These are phyloP conservation scores for Lactarius quietus DNA, from an alignment of 768 basidiomycete genomes.

Conservation along the genomic window DNA sequence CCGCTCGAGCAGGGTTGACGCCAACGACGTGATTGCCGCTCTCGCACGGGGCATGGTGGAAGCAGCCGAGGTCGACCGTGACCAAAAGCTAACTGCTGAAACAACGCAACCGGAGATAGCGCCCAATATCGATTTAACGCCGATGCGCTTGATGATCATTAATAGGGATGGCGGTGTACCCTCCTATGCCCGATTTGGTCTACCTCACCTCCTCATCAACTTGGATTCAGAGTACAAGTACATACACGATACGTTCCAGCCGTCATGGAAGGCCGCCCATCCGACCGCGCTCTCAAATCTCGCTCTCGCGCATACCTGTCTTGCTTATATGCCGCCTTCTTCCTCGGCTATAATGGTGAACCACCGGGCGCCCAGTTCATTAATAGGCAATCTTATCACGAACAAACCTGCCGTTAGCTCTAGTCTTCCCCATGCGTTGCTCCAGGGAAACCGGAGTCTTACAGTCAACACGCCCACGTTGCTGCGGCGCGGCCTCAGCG, in stretches of 20 bases:
- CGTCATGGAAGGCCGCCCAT: conserved; percentile 69
- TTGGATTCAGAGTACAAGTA: conserved; percentile 80
- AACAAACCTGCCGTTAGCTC: conserved; percentile 97
- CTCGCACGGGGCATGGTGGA: conserved; percentile 81
- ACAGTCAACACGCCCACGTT: conserved; percentile 92
- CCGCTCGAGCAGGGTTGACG: conserved; percentile 77
- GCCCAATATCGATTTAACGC: conserved; percentile 77
- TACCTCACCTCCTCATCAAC: conserved; percentile 95
- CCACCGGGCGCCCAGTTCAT: conserved; percentile 90
- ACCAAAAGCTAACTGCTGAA: conserved; percentile 36
- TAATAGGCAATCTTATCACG: conserved; percentile 96
- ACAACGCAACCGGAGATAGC: conserved; percentile 35
- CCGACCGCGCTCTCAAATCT: conserved; percentile 88
- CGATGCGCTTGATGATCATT: conserved; percentile 95
- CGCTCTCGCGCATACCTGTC: conserved; percentile 76
- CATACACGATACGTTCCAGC: conserved; percentile 81
- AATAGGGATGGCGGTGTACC: conserved; percentile 96
- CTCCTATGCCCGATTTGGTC: conserved; percentile 91
- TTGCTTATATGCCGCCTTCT: conserved; percentile 87
- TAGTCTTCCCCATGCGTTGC: conserved; percentile 88
- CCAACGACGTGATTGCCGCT: conserved; percentile 86
- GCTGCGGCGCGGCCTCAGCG: conserved; percentile 81
- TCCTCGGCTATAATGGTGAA: conserved; percentile 97
- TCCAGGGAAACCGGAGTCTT: conserved; percentile 82
- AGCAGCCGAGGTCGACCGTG: conserved; percentile 47